Evolutionary conservation across 257 asterid genomes (phyloP), one percentile per base, ranked within the genome.

Genomic region (Przewalskia tangutica): DNA sequence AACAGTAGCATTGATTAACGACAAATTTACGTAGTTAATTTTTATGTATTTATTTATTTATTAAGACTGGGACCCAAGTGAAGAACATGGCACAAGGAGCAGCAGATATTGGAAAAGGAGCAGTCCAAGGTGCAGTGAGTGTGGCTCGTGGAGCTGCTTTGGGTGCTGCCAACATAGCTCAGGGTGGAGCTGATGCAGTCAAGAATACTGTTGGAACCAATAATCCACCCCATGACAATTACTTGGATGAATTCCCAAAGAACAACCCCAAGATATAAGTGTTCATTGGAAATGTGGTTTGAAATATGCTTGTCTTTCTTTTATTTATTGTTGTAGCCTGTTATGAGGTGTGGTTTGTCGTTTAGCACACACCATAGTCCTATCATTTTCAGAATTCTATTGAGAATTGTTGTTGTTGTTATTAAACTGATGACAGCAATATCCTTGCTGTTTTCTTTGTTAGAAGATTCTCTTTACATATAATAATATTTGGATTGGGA

Each of bases 81-180:
- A 68, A 66, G 75, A 78, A 79, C 75, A 27, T 79, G 64, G 65
- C 87, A 5, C 86, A 85, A 42, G 91, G 88, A 46, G 90, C 90
- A 67, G 89, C 89, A 51, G 86, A 85, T 2, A 75, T 82, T 2
- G 90, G 87, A 4, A 83, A 84, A 79, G 90, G 87, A 48, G 87
- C 87, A 3, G 89, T 83, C 0, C 84, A 78, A 17, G 84, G 85
- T 3, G 89, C 85, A 1, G 82, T 80, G 2, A 84, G 75, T 83
- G n/a, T 87, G 2, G 88, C 90, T 1, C 82, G 56, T 13, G 91
- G 90, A 55, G 86, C 89, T 13, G 91, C 91, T 0, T 6, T 48
- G 0, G 89, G 89, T 9, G 87, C 89, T 4, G 88, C 91, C 5
- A 87, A 84, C 60, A 11, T 87, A 0, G 90, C 89, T 4, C 70